These are phyloP conservation scores for Auricularia auricula-judae DNA, from an alignment of 768 basidiomycete genomes.

Conservation along the genomic window DNA sequence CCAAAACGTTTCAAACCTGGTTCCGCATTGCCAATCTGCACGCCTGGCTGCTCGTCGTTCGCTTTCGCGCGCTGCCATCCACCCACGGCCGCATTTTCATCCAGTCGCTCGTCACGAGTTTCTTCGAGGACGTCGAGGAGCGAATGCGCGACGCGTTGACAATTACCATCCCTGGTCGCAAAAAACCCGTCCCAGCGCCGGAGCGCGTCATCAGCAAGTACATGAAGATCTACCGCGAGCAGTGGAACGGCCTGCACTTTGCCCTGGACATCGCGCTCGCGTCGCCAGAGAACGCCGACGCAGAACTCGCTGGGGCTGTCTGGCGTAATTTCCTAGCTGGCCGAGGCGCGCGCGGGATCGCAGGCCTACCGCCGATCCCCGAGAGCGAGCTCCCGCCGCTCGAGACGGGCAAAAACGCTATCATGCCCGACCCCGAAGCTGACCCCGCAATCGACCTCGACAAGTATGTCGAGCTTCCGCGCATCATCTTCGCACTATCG, in stretches of 20 bases:
- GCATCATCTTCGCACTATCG: constrained; percentile 61
- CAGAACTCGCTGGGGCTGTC: constrained; percentile 73
- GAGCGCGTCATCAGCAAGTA: constrained; percentile 74
- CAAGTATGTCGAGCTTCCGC: constrained; percentile 63
- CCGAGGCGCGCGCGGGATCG: constrained; percentile 66
- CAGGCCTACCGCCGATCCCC: constrained; percentile 18
- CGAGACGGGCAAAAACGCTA: constrained; percentile 30
- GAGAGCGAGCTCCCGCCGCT: constrained; percentile 15
- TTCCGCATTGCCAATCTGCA: constrained; percentile 90
- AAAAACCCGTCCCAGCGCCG: constrained; percentile 36
- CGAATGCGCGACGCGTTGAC: constrained; percentile 71
- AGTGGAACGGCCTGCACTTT: constrained; percentile 76
- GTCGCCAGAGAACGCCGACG: constrained; percentile 45
- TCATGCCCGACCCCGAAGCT: constrained; percentile 30
- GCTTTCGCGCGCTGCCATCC: constrained; percentile 70
- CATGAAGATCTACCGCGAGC: constrained; percentile 87
- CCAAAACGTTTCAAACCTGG: constrained; percentile 94
- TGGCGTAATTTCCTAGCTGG: constrained; percentile 90
- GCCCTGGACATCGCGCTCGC: constrained; percentile 61
- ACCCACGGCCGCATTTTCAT: constrained; percentile 57
- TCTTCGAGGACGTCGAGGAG: constrained; percentile 89
- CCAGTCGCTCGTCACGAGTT: constrained; percentile 84
- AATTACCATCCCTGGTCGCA: constrained; percentile 17
- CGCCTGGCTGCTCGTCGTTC: constrained; percentile 81
- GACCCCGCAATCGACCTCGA: constrained; percentile 50